Percentiles rank a stretch among this genome's conserved stretches.
Evolutionary conservation across 2,329 filamentous ascomycete species (phyloP).

Genomic region (Curvularia verruculosa): DNA sequence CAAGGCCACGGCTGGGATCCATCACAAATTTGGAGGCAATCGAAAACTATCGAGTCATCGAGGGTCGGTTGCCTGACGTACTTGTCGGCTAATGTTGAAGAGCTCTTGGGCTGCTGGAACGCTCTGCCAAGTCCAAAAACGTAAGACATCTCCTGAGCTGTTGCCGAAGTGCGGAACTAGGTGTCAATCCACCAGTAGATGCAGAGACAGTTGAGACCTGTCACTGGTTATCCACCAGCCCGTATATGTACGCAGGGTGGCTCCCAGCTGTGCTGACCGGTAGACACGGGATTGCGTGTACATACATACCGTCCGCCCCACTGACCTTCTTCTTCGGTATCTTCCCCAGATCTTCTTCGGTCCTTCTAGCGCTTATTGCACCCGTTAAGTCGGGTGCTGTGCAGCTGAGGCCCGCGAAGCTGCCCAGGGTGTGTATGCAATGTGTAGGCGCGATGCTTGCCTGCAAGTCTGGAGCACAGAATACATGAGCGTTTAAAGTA

Average conservation of each 20-base stretch:
- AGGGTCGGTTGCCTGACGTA: slow-evolving; percentile 4
- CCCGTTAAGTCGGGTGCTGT: slow-evolving; percentile 23
- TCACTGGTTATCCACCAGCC: slow-evolving; percentile 3
- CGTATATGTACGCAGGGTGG: slow-evolving; percentile 20
- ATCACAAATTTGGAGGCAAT: slow-evolving; percentile 10
- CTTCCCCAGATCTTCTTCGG: slow-evolving; percentile 27
- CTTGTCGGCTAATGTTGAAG: slow-evolving; percentile 6
- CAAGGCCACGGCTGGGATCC: slow-evolving; percentile 7
- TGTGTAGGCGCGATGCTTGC: slow-evolving; percentile 12
- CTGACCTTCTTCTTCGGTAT: slow-evolving; percentile 8
- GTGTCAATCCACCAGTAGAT: slow-evolving; percentile 13
- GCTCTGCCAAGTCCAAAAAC: slow-evolving; percentile 2
- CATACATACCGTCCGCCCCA: slow-evolving; percentile 16
- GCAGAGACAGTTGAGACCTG: background rate
- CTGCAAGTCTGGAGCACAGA: slow-evolving; percentile 8
- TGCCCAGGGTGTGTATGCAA: slow-evolving; percentile 13
- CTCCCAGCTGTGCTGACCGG: slow-evolving; percentile 20
- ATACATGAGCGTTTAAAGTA: slow-evolving; percentile 1
- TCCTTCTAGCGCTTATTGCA: slow-evolving; percentile 28
- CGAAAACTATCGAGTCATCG: background rate
- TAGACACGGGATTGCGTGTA: slow-evolving; percentile 14
- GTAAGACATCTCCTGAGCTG: slow-evolving; percentile 7
- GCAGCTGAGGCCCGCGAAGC: slow-evolving; percentile 17
- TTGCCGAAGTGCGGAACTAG: slow-evolving; percentile 8
- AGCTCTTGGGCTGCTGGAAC: background rate